Conservation (phyloP, 2,329 filamentous ascomycete species). For the Claviceps sp. region DNA sequence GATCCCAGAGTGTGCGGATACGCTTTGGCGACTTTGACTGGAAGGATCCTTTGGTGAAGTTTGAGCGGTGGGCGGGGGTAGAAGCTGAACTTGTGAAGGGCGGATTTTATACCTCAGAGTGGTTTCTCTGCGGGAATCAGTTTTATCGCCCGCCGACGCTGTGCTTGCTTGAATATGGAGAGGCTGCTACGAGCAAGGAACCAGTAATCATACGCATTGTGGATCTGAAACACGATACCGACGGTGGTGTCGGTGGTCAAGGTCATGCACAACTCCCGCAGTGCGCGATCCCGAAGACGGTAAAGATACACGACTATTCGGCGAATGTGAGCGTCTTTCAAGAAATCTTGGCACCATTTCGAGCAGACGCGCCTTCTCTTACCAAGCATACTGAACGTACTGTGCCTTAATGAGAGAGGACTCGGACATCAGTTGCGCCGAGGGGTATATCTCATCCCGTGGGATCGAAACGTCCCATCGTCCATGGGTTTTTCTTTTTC, state of each 20-base stretch:
- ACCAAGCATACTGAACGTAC: not conserved
- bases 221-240: constrained; percentile 1
- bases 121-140: constrained; percentile 20
- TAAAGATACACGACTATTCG: constrained; percentile 12
- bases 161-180: constrained; percentile 12
- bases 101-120: constrained; percentile 52
- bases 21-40: constrained; percentile 66
- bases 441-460: too few relatives aligned
- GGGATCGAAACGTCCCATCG: too few relatives aligned
- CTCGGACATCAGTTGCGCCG: too few relatives aligned
- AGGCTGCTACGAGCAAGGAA: constrained; percentile 1
- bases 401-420: not conserved
- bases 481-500: not conserved
- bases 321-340: constrained; percentile 8
- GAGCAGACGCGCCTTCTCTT: not conserved
- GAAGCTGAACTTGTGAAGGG: constrained; percentile 50
- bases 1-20: constrained; percentile 29
- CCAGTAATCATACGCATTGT: constrained; percentile 11
- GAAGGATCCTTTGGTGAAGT: constrained; percentile 55
- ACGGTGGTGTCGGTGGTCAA: not conserved
- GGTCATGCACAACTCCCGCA: not conserved
- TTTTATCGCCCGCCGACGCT: constrained; percentile 24
- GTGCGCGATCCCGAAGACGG: not conserved
- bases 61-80: constrained; percentile 52
- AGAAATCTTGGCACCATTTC: constrained; percentile 5